Conservation (phyloP, 805 yeast species). For the Schizosaccharomyces cryophilus region DNA sequence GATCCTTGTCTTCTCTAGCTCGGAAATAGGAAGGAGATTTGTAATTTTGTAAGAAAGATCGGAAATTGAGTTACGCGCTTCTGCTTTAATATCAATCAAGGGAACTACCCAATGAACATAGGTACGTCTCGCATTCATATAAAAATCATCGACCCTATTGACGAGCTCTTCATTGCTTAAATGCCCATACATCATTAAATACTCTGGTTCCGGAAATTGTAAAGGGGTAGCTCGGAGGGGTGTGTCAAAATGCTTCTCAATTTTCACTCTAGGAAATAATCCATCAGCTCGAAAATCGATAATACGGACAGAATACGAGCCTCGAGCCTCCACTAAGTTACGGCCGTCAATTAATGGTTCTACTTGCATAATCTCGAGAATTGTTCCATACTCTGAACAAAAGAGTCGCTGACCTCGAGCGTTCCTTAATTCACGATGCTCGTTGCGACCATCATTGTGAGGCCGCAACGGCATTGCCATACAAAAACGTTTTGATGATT, state of each 20-base stretch:
- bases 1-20: neutral
- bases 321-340: neutral
- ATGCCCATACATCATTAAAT: neutral
- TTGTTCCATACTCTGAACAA: neutral
- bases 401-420: slow-evolving; percentile 1
- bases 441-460: neutral
- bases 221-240: neutral
- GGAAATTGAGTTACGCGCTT: neutral
- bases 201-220: neutral
- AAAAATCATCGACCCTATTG: neutral
- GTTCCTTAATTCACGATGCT: neutral
- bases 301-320: neutral
- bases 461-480: neutral
- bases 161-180: neutral
- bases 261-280: neutral
- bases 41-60: neutral
- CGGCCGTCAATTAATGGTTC: neutral
- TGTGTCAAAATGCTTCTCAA: neutral
- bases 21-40: neutral
- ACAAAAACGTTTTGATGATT: neutral
- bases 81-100: neutral
- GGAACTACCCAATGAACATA: neutral
- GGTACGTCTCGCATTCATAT: neutral
- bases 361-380: neutral
- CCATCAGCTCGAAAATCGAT: neutral